phyloP scores from a whole-genome alignment of 108 stramenopile species.

The Nitzschia sp. region DNA sequence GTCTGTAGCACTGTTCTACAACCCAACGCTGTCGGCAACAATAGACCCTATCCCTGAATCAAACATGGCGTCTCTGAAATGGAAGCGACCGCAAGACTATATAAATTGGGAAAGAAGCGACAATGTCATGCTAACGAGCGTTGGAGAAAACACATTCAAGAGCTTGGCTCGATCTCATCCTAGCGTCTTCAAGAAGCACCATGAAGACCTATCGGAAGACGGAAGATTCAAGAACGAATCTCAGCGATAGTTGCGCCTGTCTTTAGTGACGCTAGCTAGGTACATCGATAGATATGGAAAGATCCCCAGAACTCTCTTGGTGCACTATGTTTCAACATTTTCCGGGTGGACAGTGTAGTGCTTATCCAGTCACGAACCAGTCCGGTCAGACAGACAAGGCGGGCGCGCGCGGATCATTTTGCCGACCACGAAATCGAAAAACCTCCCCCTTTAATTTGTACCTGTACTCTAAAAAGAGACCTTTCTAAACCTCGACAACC shows the following conservation, averaged over 20 bases:
- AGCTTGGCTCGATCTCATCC: conserved; percentile 72
- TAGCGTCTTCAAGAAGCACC: conserved; percentile 51
- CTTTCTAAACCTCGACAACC: too few species aligned
- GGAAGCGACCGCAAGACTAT: conserved; percentile 31
- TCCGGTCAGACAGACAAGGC: too few species aligned
- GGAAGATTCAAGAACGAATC: conserved; percentile 37
- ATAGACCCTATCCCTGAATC: conserved; percentile 45
- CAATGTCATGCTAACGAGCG: conserved; percentile 44
- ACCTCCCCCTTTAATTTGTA: too few species aligned
- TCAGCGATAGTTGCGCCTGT: too few species aligned
- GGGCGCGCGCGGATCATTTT: too few species aligned
- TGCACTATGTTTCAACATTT: too few species aligned
- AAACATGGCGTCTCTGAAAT: not conserved
- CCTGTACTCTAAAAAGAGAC: too few species aligned
- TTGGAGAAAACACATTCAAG: conserved; percentile 78
- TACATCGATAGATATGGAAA: too few species aligned
- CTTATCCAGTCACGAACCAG: too few species aligned
- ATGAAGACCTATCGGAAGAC: conserved; percentile 55
- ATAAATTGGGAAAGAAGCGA: conserved; percentile 49
- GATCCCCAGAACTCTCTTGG: too few species aligned
- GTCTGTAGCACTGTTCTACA: conserved; percentile 68
- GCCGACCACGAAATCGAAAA: too few species aligned
- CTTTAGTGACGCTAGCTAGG: not conserved
- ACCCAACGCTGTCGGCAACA: conserved; percentile 57
- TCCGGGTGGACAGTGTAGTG: too few species aligned